Evolutionary conservation across 768 basidiomycete species (phyloP).

Genomic region (Suillus sp.): DNA sequence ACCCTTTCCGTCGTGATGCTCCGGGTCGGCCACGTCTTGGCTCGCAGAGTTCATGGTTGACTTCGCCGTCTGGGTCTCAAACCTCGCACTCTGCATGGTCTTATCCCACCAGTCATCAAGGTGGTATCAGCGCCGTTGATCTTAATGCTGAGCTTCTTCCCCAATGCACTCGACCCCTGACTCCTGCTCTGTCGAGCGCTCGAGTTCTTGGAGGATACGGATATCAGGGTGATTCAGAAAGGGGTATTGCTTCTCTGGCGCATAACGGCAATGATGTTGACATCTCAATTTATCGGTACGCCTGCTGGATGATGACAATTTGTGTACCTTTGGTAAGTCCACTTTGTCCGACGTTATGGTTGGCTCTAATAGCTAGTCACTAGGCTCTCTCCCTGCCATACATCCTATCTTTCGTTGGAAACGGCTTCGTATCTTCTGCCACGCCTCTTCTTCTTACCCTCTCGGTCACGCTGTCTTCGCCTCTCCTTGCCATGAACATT

Average conservation of each 20-base stretch:
- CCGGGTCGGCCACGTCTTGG: conserved; percentile 54
- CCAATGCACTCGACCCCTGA: conserved; percentile 46
- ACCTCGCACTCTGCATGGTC: conserved; percentile 68
- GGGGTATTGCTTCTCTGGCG: conserved; percentile 49
- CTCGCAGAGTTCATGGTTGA: conserved; percentile 76
- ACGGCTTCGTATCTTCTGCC: conserved; percentile 39
- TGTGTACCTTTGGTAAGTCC: conserved; percentile 69
- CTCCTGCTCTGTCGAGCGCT: conserved; percentile 57
- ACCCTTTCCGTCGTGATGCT: conserved; percentile 64
- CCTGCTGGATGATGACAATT: conserved; percentile 67
- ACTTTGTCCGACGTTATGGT: not conserved
- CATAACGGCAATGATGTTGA: conserved; percentile 50
- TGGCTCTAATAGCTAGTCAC: conserved; percentile 5
- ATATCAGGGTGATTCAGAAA: conserved; percentile 60
- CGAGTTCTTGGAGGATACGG: conserved; percentile 73
- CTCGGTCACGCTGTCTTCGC: conserved; percentile 69
- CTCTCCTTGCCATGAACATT: conserved; percentile 63
- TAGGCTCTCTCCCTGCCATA: conserved; percentile 69
- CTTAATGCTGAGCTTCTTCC: conserved; percentile 45
- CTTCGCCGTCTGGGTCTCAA: conserved; percentile 60
- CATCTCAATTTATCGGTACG: conserved; percentile 53
- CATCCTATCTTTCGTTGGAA: conserved; percentile 43
- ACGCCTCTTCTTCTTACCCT: conserved; percentile 56
- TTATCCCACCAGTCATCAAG: conserved; percentile 52
- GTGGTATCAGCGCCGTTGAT: conserved; percentile 43